Base-by-base conservation (phyloP, 352 stramenopile genomes). In the Hyaloperonospora brassicae region DNA sequence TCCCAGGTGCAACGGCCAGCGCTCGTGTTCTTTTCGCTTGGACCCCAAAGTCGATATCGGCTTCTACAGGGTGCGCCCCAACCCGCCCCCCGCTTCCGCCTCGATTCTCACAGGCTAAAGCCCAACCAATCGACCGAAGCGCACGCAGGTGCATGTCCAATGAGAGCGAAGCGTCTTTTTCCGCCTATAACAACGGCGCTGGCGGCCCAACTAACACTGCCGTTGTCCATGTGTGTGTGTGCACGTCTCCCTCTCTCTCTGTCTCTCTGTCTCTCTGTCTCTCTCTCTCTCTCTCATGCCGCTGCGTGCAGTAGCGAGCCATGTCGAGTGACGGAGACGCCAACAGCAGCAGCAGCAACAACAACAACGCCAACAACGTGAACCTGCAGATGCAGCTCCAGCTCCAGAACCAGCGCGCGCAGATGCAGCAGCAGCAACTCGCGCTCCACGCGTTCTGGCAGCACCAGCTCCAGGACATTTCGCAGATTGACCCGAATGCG, bases 371-470 rank as follows among this genome's bases (percentile, higher is more conserved):
- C 38, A 90, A 65, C 69, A 89, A 82, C 58, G 46, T 50, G n/a
- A 72, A 72, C 52, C 51, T 92, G 63, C 79, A 90, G 58, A 90
- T 92, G 76, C 84, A 92, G 61, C 72, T 89, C 61, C 84, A 94
- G 64, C 57, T 94, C 25, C 80, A 92, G 66, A 89, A 73, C 57
- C 84, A 94, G 66, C 79, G 84, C 57, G 76, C 79, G 47, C 84
- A 94, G 62, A 85, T 94, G 76, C 84, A 94, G 59, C 82, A 92
- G 66, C 84, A 94, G 59, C 80, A 92, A 50, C 72, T 89, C 31
- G 76, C 89, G 50, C 72, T 94, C 36, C 73, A 89, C 50, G 73
- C 84, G 48, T 96, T 96, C 55, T 96, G 86, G 86, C 79, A 93
- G 61, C 84, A 69, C 59, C 78, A 94, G 61, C 86, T 93, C 62